Conservation (phyloP, 192 early-diverging fungal species). For the Backusella australiensis region DNA sequence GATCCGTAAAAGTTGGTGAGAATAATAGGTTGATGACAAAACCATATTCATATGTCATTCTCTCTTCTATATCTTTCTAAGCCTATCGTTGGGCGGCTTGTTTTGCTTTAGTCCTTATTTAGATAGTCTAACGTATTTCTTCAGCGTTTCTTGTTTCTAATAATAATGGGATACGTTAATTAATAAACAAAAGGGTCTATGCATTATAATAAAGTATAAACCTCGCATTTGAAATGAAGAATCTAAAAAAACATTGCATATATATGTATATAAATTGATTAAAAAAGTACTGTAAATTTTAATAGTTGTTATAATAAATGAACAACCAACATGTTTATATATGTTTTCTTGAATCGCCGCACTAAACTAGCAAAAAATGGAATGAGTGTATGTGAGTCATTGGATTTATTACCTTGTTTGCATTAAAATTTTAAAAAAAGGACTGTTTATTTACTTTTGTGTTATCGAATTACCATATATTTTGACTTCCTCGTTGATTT, state of each 20-base stretch:
- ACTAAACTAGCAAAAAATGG: not conserved
- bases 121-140: not conserved
- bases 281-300: not conserved
- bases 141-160: not conserved
- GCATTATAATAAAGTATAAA: not conserved
- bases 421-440: constrained; percentile 3
- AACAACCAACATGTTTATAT: not conserved
- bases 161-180: no score
- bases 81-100: no score
- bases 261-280: not conserved
- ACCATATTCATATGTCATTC: not conserved
- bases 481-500: not conserved
- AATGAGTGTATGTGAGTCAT: constrained; percentile 15
- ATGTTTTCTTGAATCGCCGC: constrained; percentile 9
- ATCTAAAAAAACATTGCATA: not conserved
- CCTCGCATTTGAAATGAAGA: not conserved
- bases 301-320: not conserved
- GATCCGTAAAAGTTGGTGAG: not conserved
- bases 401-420: constrained; percentile 1
- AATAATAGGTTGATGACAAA: not conserved
- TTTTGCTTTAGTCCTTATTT: not conserved
- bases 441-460: constrained; percentile 8
- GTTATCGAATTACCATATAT: not conserved
- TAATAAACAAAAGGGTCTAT: not conserved
- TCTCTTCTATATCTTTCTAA: no score